phyloP scores from a whole-genome alignment of 306 rosid species.

The Citrullus mucosospermus region DNA sequence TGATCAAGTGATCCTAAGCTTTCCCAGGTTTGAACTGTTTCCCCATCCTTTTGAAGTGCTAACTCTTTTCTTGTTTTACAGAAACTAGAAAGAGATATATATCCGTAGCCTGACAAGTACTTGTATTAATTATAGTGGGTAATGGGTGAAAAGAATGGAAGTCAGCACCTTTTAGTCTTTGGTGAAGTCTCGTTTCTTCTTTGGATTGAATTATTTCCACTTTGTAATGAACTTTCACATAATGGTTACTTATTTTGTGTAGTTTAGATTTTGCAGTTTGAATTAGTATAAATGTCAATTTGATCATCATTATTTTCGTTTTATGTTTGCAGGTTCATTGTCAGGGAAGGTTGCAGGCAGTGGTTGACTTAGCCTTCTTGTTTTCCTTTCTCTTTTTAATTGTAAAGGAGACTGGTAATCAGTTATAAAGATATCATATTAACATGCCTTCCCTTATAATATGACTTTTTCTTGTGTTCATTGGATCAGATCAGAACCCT shows the following conservation, averaged over 20 bases:
- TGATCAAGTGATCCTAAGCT: neutral
- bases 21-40: neutral
- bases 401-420: conserved; percentile 2
- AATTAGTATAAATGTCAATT: neutral
- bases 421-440: conserved; percentile 1
- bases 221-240: neutral
- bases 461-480: neutral
- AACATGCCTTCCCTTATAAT: neutral
- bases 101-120: neutral
- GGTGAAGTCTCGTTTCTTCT: neutral
- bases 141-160: neutral
- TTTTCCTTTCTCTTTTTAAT: neutral
- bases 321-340: neutral
- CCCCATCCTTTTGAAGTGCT: neutral
- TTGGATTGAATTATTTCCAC: neutral
- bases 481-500: neutral
- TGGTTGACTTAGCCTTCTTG: neutral
- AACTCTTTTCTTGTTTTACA: neutral
- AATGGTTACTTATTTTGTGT: neutral
- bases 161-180: neutral
- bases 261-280: neutral
- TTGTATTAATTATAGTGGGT: neutral
- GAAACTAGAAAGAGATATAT: neutral
- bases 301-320: neutral
- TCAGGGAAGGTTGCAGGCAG: neutral